Base-by-base conservation (phyloP, 768 basidiomycete genomes). In the Naganishia kalamii region DNA sequence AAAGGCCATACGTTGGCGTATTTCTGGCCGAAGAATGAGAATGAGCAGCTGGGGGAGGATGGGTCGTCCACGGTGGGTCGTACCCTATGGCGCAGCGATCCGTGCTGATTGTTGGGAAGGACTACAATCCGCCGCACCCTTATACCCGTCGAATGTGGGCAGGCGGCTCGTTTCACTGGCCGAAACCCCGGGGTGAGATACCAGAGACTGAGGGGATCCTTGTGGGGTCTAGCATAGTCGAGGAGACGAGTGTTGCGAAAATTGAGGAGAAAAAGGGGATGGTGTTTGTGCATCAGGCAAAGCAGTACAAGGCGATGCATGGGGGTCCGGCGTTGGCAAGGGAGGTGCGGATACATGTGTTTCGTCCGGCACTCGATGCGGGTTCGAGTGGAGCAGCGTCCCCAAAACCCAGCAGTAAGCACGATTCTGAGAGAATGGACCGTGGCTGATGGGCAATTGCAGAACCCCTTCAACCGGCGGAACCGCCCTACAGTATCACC, bases 401-500 rank as follows among this genome's bases (percentile, higher is more conserved):
- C 4, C 10, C 4, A 13, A 49, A 49, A 30, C 3, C 48, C 17
- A 30, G 27, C 7, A 49, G 48, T 49, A 23, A 49, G 48, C n/a
- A n/a, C n/a, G n/a, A n/a, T n/a, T n/a, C n/a, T n/a, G n/a, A n/a
- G n/a, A n/a, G n/a, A n/a, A n/a, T n/a, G n/a, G n/a, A n/a, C n/a
- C n/a, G n/a, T n/a, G n/a, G n/a, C n/a, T n/a, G n/a, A 49, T 25
- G 17, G 13, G 4, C 32, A 12, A 62, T 23, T 27, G 50, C 6
- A 41, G 29, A 33, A 15, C 43, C 27, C 11, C 50, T 25, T 2
- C 37, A 4, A 10, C 3, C 27, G 12, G 21, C 54, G 11, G 19
- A 27, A 6, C 44, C 44, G 21, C 47, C 60, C 10, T 37, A 79
- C 27, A 83, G 86, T 67, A 86, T 88, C 74, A 82, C 84, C 4